Percentiles rank a stretch among this genome's conserved stretches.
These are phyloP conservation scores for Aureobasidium sp. DNA, from an alignment of 2,329 filamentous ascomycete genomes.

Conservation along the genomic window DNA sequence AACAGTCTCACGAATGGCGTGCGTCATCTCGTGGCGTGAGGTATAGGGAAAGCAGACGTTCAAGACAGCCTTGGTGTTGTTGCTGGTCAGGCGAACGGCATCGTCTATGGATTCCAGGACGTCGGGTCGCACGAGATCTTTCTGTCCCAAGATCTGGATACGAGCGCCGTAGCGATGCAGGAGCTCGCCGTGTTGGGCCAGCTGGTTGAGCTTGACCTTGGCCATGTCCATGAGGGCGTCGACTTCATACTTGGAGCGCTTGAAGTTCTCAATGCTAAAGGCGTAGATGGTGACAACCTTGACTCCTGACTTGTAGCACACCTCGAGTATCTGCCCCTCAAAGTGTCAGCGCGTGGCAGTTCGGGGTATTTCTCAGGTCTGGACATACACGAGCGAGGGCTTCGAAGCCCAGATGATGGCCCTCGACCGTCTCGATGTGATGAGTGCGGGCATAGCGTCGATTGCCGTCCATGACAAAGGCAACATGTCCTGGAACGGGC, in stretches of 20 bases:
- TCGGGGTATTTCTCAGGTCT: background rate
- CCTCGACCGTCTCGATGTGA: conserved; percentile 92
- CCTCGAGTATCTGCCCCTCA: conserved; percentile 63
- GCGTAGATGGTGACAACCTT: conserved; percentile 97
- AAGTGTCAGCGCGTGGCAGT: background rate
- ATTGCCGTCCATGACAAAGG: conserved; percentile 99
- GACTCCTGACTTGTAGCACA: conserved; percentile 96
- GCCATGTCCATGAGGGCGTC: conserved; percentile 97
- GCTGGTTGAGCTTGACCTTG: conserved; percentile 84
- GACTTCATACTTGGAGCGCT: conserved; percentile 91
- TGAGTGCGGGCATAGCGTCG: conserved; percentile 81
- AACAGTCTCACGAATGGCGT: conserved; percentile 79
- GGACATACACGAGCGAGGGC: conserved; percentile 68
- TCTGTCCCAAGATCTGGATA: conserved; percentile 76
- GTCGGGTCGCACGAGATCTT: conserved; percentile 74
- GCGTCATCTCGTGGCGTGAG: conserved; percentile 88
- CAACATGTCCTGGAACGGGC: conserved; percentile 86
- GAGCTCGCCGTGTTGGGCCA: conserved; percentile 86
- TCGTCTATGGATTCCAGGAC: conserved; percentile 81
- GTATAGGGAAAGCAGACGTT: conserved; percentile 99
- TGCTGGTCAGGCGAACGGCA: conserved; percentile 75
- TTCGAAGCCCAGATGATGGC: conserved; percentile 92
- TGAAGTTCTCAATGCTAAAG: conserved; percentile 99
- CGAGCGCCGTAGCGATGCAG: conserved; percentile 86
- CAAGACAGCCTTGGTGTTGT: conserved; percentile 67